These are phyloP conservation scores for Skeletonema tropicum DNA, from an alignment of 108 stramenopile species.

Conservation along the genomic window DNA sequence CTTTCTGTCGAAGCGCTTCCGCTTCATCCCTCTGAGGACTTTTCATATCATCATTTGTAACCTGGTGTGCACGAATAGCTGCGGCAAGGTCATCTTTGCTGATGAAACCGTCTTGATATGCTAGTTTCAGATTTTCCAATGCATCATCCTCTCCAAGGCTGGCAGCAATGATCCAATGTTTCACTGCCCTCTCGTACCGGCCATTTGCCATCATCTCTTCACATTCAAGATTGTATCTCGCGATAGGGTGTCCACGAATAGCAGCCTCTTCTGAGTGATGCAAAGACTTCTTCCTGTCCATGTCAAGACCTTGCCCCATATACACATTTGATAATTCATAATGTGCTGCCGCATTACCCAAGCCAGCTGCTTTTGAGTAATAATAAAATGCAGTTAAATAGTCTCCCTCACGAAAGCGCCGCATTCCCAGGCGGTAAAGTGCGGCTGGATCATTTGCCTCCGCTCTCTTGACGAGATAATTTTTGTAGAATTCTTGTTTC, in stretches of 20 bases:
- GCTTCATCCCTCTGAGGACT: neutral
- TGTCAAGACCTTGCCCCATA: neutral
- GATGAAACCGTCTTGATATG: neutral
- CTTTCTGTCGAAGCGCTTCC: neutral
- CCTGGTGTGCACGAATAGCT: neutral
- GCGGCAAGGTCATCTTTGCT: neutral
- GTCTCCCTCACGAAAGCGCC: neutral
- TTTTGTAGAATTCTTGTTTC: too few relatives aligned
- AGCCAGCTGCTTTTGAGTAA: neutral
- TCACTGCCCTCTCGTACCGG: too few relatives aligned
- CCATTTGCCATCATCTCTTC: neutral
- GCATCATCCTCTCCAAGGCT: too few relatives aligned
- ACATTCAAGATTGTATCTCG: neutral
- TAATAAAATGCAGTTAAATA: neutral
- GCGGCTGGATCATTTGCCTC: neutral
- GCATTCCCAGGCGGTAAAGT: neutral
- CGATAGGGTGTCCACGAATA: neutral
- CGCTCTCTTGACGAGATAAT: neutral
- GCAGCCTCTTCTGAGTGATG: too few relatives aligned
- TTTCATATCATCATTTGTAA: neutral
- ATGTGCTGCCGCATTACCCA: neutral
- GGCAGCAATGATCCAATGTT: too few relatives aligned
- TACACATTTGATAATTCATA: neutral
- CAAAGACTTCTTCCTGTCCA: too few relatives aligned
- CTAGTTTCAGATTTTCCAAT: neutral